These are phyloP conservation scores for Actinidia chinensis DNA, from an alignment of 179 eudicot species.

Conservation along the genomic window DNA sequence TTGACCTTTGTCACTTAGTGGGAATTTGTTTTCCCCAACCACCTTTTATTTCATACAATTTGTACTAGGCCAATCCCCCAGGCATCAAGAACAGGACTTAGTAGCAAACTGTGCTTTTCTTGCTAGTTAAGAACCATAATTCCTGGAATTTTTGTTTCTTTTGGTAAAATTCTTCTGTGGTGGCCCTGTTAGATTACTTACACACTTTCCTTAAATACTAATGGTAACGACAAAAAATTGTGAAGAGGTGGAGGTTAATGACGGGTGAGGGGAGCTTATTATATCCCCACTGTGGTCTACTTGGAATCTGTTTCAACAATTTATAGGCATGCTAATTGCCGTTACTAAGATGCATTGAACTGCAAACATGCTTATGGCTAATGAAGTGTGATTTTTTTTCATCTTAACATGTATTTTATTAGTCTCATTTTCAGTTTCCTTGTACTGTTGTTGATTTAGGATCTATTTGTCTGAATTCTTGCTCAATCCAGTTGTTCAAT, in stretches of 20 bases:
- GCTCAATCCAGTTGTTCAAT: not conserved
- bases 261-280: not conserved
- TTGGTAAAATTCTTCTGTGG: not conserved
- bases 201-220: not conserved
- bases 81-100: not conserved
- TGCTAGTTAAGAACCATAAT: not conserved
- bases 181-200: not conserved
- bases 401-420: not conserved
- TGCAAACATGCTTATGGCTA: not conserved
- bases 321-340: not conserved
- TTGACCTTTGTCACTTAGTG: not conserved
- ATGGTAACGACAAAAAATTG: not conserved
- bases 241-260: not conserved
- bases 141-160: not conserved
- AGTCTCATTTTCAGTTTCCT: not conserved
- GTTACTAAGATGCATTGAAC: not conserved
- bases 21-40: not conserved
- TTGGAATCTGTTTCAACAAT: conserved; percentile 4
- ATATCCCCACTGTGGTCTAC: not conserved
- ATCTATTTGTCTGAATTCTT: not conserved
- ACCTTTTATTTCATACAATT: not conserved
- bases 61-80: not conserved
- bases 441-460: not conserved
- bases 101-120: not conserved
- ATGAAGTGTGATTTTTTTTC: not conserved